Percentiles rank a stretch among this genome's conserved stretches.
Conservation (phyloP, 1,284 basidiomycete genomes). For the Marasmius oreades region DNA sequence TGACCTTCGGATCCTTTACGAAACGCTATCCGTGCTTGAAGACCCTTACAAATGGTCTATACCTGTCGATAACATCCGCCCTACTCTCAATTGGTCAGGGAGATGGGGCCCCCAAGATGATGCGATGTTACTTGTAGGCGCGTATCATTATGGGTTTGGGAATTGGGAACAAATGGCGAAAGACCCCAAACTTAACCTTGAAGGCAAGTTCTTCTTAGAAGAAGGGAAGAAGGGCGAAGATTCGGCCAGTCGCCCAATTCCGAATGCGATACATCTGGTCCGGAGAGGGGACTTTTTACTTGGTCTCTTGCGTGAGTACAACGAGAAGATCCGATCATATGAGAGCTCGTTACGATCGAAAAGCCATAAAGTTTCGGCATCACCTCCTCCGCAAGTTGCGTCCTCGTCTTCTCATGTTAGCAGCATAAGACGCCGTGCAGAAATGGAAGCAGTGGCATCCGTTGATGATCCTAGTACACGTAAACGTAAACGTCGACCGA, state of each 20-base stretch:
- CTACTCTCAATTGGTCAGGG: conserved; percentile 94
- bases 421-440: conserved; percentile 67
- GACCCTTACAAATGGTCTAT: conserved; percentile 83
- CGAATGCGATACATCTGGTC: conserved; percentile 96
- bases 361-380: conserved; percentile 62
- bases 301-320: conserved; percentile 86
- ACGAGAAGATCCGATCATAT: conserved; percentile 86
- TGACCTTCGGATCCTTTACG: conserved; percentile 87
- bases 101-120: conserved; percentile 95
- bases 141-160: conserved; percentile 93
- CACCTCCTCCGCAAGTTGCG: conserved; percentile 63
- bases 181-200: conserved; percentile 80
- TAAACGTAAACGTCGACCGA: conserved; percentile 84
- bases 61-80: conserved; percentile 90
- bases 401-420: conserved; percentile 57
- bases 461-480: conserved; percentile 65
- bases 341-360: conserved; percentile 69
- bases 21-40: conserved; percentile 71
- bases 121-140: conserved; percentile 90
- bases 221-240: conserved; percentile 92
- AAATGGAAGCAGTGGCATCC: conserved; percentile 78
- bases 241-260: conserved; percentile 77
- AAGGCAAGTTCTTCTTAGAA: conserved; percentile 96
- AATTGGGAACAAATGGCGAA: conserved; percentile 96
- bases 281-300: conserved; percentile 94